Evolutionary conservation across 2,329 filamentous ascomycete species (phyloP).

Genomic region (Monilinia laxa): DNA sequence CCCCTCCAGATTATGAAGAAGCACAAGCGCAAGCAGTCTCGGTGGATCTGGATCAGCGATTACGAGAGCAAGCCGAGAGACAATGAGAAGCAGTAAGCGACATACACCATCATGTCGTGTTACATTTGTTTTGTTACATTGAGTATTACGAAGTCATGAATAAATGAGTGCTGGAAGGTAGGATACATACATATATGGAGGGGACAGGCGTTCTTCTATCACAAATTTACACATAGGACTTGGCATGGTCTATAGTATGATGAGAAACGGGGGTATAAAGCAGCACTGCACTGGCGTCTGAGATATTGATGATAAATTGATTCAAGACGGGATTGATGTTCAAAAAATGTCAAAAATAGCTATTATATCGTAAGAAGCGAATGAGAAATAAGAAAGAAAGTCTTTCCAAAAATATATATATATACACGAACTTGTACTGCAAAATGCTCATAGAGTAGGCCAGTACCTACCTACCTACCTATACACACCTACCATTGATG

Average conservation of each 20-base stretch:
- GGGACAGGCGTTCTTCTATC: conserved; percentile 22
- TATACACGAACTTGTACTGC: no score
- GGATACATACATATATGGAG: conserved; percentile 5
- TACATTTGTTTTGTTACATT: conserved; percentile 18
- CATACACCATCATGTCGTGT: conserved; percentile 17
- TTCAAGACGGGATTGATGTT: conserved; percentile 15
- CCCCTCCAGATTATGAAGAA: conserved; percentile 89
- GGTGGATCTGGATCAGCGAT: conserved; percentile 62
- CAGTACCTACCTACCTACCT: not conserved
- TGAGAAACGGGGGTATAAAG: conserved; percentile 15
- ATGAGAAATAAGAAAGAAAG: not conserved
- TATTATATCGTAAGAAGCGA: not conserved
- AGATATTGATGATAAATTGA: conserved; percentile 16
- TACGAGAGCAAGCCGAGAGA: conserved; percentile 69
- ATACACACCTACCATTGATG: not conserved
- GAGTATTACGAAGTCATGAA: conserved; percentile 25
- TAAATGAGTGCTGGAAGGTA: conserved; percentile 20
- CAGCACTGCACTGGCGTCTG: conserved; percentile 23
- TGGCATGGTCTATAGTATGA: conserved; percentile 14
- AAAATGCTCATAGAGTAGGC: not conserved
- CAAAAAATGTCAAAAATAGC: conserved; percentile 1
- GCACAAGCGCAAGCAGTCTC: conserved; percentile 70
- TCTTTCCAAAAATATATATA: no score
- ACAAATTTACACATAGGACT: conserved; percentile 19
- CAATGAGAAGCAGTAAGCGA: conserved; percentile 21